phyloP scores from a whole-genome alignment of 2,329 filamentous ascomycete genomes.

The Phyllosticta capitalensis region DNA sequence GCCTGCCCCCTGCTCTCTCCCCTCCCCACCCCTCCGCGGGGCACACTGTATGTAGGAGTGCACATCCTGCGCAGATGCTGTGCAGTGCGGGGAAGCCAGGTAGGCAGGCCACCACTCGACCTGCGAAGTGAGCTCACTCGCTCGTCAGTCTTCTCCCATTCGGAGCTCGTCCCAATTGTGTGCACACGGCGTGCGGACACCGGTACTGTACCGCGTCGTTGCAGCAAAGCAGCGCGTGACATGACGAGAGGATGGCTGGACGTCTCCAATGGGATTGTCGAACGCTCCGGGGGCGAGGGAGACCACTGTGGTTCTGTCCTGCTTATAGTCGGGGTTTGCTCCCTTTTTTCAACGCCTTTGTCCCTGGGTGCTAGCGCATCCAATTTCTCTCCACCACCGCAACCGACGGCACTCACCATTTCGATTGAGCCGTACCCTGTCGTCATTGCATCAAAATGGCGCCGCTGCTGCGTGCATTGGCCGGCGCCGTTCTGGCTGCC shows the following conservation, averaged over 20 bases:
- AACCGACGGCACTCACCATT: not conserved
- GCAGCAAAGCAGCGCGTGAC: not conserved
- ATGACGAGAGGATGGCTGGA: not conserved
- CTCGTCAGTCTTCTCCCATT: not conserved
- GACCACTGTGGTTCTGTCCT: too few species aligned
- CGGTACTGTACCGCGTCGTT: not conserved
- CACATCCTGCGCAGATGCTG: not conserved
- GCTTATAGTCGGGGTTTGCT: not conserved
- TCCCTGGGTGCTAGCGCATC: not conserved
- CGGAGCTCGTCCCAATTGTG: not conserved
- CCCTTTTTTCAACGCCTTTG: not conserved
- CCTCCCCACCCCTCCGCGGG: not conserved
- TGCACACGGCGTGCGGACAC: too few species aligned
- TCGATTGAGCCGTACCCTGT: not conserved
- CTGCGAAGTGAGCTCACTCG: not conserved
- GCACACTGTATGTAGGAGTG: too few species aligned
- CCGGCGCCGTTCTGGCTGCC: not conserved
- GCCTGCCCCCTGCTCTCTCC: too few species aligned
- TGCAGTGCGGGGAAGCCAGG: not conserved
- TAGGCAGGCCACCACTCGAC: not conserved
- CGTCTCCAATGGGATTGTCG: too few species aligned
- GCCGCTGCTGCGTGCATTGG: not conserved
- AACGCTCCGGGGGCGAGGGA: not conserved
- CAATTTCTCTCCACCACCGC: not conserved
- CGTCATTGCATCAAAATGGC: not conserved